These are phyloP conservation scores for Neotropicomus parvogracilis DNA, from an alignment of 1,284 basidiomycete species.

Conservation along the genomic window DNA sequence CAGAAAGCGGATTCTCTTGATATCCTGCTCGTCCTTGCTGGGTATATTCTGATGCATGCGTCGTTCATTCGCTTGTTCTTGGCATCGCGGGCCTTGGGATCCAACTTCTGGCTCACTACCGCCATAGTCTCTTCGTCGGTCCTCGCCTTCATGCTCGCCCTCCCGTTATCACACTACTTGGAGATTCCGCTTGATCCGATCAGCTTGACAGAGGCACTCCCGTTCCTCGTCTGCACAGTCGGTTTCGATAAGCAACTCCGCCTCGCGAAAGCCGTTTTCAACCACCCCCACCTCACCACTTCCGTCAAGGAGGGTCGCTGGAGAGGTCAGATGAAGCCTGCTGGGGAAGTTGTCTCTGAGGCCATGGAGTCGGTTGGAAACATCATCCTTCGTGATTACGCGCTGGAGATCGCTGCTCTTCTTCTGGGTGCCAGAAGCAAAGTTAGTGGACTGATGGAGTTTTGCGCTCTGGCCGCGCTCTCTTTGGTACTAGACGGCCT, in stretches of 20 bases:
- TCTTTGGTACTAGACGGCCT: conserved; percentile 85
- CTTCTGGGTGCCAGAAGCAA: conserved; percentile 83
- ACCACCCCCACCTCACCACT: conserved; percentile 71
- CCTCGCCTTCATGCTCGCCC: conserved; percentile 84
- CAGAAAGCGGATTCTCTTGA: conserved; percentile 94
- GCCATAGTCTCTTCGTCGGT: conserved; percentile 84
- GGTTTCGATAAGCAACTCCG: conserved; percentile 97
- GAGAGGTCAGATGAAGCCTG: conserved; percentile 62
- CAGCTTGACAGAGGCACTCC: conserved; percentile 89
- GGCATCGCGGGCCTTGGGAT: conserved; percentile 83
- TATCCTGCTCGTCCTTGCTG: conserved; percentile 92
- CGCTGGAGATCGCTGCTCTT: conserved; percentile 88
- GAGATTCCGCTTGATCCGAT: conserved; percentile 91
- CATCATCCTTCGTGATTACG: conserved; percentile 88
- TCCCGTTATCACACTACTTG: conserved; percentile 81
- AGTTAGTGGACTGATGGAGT: conserved; percentile 89
- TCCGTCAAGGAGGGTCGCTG: conserved; percentile 46
- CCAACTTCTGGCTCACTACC: conserved; percentile 85
- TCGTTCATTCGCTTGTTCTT: conserved; percentile 91
- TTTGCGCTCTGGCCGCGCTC: conserved; percentile 91
- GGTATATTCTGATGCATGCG: conserved; percentile 94
- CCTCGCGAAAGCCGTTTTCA: conserved; percentile 87
- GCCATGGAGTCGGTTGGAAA: conserved; percentile 79
- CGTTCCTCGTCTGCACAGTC: conserved; percentile 96
- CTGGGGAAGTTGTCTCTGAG: conserved; percentile 81